Evolutionary conservation across 2,329 filamentous ascomycete genomes (phyloP).

Genomic region (Trichoderma arundinaceum): DNA sequence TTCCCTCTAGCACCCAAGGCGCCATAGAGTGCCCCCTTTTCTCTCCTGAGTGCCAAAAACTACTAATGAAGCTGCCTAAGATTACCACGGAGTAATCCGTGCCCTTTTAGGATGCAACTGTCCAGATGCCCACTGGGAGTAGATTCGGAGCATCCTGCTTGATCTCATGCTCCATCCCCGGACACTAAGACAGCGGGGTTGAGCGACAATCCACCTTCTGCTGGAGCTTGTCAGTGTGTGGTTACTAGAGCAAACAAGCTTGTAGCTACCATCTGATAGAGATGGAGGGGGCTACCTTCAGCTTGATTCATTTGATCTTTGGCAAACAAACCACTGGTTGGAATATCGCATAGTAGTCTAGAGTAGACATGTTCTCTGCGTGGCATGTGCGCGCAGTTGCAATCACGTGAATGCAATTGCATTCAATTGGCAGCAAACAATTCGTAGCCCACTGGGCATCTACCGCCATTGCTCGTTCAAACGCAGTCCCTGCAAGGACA

Average conservation of each 20-base stretch:
- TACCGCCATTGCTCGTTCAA: background rate
- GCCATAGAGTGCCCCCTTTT: background rate
- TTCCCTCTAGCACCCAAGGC: slow-evolving; percentile 11
- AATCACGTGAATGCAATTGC: slow-evolving; percentile 17
- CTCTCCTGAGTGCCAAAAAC: background rate
- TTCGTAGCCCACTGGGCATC: background rate
- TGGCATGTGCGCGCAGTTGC: background rate
- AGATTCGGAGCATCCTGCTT: background rate
- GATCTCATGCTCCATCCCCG: background rate
- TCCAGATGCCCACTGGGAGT: background rate
- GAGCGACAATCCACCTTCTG: background rate
- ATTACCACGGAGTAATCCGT: background rate
- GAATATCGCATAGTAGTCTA: background rate
- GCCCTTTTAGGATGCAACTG: too few relatives aligned
- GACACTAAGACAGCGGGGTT: background rate
- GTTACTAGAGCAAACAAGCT: too few relatives aligned
- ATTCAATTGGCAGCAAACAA: background rate
- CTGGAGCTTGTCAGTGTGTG: background rate
- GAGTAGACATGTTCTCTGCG: background rate
- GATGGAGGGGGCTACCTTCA: too few relatives aligned
- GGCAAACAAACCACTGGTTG: background rate
- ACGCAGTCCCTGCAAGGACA: background rate
- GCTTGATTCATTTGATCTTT: background rate
- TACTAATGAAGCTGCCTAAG: background rate
- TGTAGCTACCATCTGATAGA: too few relatives aligned